phyloP scores from a whole-genome alignment of 106 monocot genomes.

The Phalaenopsis aphrodite region DNA sequence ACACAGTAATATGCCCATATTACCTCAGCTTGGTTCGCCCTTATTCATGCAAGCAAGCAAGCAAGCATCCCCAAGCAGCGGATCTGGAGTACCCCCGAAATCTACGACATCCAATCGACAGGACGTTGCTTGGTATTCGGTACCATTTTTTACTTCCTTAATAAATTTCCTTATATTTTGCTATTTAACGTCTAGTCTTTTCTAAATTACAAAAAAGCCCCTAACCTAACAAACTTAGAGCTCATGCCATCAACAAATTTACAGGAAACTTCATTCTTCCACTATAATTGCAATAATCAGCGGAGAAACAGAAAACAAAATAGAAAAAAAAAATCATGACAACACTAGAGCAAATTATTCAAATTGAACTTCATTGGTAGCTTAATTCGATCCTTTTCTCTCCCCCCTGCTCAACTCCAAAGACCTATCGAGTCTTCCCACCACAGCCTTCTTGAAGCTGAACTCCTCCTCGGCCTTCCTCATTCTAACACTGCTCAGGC shows the following conservation, averaged over 20 bases:
- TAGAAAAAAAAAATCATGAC: background rate
- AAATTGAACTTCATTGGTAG: background rate
- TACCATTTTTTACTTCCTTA: too few relatives aligned
- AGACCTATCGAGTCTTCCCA: constrained; percentile 23
- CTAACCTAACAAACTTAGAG: background rate
- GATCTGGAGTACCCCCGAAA: background rate
- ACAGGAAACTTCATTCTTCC: too few relatives aligned
- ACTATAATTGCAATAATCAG: background rate
- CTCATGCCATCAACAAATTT: too few relatives aligned
- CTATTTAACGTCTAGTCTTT: background rate
- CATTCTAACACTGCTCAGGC: constrained; percentile 33
- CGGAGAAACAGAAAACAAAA: background rate
- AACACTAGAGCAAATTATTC: background rate
- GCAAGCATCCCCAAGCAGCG: background rate
- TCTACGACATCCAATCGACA: background rate
- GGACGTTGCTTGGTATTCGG: background rate
- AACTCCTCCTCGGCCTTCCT: constrained; percentile 20
- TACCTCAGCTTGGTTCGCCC: background rate
- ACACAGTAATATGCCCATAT: background rate
- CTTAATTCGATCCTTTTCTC: background rate
- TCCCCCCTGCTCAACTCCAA: background rate
- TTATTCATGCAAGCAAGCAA: background rate
- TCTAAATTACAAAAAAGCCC: background rate
- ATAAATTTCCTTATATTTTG: background rate
- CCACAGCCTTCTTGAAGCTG: constrained; percentile 25